Evolutionary conservation across 1,284 basidiomycete species (phyloP), one percentile per base, ranked within the genome.

Genomic region (Cerrena zonata): DNA sequence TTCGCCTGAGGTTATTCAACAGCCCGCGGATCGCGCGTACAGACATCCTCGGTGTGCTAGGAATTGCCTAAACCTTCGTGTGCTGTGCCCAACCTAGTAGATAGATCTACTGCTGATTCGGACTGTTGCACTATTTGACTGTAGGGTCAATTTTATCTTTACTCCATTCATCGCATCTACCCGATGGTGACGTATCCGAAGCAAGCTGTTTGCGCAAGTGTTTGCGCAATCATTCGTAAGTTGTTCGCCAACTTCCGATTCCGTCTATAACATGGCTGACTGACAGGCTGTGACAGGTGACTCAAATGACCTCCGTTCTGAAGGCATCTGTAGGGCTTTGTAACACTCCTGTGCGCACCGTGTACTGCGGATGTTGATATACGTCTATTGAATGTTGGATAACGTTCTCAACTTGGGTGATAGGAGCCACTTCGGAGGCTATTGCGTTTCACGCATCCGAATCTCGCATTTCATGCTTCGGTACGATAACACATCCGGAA

Each of bases 161-260:
- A 5, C 10, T 22, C 39, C 10, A 34, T 34, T 34, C 30, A 15
- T 34, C 30, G 15, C 30, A 34, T 34, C 30, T 34, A 34, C 7
- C 30, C 30, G 30, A 34, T 15, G 7, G 30, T 34, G 34, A n/a
- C 34, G 10, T 36, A 11, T 40, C 7, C 18, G 39, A 19, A 15
- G 39, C 21, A 7, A 22, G 7, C 10, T 10, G 10, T 40, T 18
- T 7, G 39, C 39, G 21, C 34, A n/a, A n/a, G 15, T 34, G 30
- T 34, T 40, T 40, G 39, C 39, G 39, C 39, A 40, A 40, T 40
- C 21, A 18, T 40, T 40, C 39, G 39, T 40, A 40, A 40, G 21
- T 18, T 5, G 39, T 18, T 40, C 39, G 39, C 39, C 15, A 40
- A 22, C 15, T 40, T 40, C 39, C 39, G 39, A 18, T 40, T 19